Evolutionary conservation across 805 yeast genomes (phyloP).

Genomic region (Yarrowia porcina): DNA sequence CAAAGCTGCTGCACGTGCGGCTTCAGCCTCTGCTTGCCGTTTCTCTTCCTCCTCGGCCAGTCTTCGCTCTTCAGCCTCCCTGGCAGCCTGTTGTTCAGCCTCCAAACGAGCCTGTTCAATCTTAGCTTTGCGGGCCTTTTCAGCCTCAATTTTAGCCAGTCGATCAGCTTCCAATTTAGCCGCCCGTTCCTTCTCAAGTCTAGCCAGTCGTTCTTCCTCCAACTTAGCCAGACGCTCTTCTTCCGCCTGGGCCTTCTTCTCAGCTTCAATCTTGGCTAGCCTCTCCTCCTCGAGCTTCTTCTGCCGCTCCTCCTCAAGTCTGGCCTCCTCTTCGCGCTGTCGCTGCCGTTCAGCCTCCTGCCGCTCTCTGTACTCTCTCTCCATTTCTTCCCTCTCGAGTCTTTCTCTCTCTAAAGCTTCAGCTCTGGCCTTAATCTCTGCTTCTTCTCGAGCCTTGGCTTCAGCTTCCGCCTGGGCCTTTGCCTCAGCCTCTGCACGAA

Average conservation of each 20-base stretch:
- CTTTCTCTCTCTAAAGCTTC: background rate
- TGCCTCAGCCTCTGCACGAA: background rate
- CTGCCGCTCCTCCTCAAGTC: background rate
- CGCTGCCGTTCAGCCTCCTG: background rate
- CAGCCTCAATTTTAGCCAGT: background rate
- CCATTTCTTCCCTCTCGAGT: background rate
- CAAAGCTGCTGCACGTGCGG: background rate
- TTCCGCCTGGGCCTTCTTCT: background rate
- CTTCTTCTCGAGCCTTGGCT: background rate
- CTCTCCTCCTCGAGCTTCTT: background rate
- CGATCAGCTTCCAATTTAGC: background rate
- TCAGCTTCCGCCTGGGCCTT: background rate
- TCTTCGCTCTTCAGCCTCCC: background rate
- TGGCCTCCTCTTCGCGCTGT: background rate
- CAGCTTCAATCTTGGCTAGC: background rate
- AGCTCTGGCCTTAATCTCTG: background rate
- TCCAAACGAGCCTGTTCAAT: background rate
- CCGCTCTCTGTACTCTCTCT: background rate
- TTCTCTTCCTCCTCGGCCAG: background rate
- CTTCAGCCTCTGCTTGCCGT: background rate
- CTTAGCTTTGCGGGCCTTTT: background rate
- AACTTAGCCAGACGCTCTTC: background rate
- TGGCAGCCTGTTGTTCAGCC: background rate
- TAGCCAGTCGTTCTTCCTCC: background rate
- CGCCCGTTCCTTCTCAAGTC: background rate